Conservation (phyloP, 1,284 basidiomycete species). For the Malassezia caprae region DNA sequence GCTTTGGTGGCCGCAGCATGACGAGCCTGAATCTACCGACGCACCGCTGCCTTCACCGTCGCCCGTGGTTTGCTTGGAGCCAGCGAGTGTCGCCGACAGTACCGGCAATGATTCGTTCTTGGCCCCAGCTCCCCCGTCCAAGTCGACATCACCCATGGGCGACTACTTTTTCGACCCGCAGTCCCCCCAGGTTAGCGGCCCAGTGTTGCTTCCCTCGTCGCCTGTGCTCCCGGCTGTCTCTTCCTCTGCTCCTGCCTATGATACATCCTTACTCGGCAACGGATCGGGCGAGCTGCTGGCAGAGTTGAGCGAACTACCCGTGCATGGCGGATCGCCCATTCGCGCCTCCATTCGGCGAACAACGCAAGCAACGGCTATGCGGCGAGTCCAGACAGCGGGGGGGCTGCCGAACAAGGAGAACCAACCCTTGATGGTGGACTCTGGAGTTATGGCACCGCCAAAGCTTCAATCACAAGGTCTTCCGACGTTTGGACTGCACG, state of each 20-base stretch:
- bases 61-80: neutral
- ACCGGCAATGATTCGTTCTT: constrained; percentile 3
- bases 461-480: constrained; percentile 8
- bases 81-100: neutral
- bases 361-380: neutral
- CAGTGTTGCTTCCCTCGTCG: neutral
- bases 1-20: neutral
- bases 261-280: neutral
- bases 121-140: neutral
- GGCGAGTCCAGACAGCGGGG: constrained; percentile 2
- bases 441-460: neutral
- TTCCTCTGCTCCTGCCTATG: neutral
- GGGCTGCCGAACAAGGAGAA: constrained; percentile 6
- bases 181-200: constrained; percentile 24
- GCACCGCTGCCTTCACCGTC: neutral
- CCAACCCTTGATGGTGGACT: neutral
- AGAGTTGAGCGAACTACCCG: neutral
- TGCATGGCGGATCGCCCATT: constrained; percentile 12
- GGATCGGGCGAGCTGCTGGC: neutral
- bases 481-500: constrained; percentile 41
- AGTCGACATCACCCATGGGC: constrained; percentile 20
- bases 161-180: constrained; percentile 39
- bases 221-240: neutral
- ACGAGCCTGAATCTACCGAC: neutral
- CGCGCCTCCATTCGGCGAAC: constrained; percentile 5